A percentile compares a stretch with the other conserved stretches of the same genome.
Conservation (phyloP, 2,329 filamentous ascomycete species). For the Neopestalotiopsis clavispora region DNA sequence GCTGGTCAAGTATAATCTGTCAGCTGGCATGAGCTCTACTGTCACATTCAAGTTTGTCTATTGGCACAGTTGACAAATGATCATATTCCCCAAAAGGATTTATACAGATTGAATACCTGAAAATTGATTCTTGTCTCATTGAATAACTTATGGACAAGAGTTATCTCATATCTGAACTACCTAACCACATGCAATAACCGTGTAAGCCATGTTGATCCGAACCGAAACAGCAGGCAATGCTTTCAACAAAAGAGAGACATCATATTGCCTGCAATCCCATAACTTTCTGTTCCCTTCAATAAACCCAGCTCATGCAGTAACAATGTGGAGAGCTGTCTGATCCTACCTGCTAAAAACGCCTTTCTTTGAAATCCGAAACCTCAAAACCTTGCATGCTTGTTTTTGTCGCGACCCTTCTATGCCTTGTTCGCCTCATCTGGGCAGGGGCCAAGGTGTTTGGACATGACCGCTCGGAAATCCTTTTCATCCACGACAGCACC, state of each 20-base stretch:
- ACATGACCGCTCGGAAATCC: conserved; percentile 83
- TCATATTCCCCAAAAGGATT: not conserved
- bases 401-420: not conserved
- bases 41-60: not conserved
- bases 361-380: not conserved
- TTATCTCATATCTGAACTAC: not conserved
- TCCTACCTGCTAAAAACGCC: conserved; percentile 12
- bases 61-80: not conserved
- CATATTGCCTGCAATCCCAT: not conserved
- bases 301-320: not conserved
- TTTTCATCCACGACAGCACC: conserved; percentile 88
- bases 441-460: conserved; percentile 58
- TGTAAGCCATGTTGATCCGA: not conserved
- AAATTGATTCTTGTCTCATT: not conserved
- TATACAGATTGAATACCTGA: too few species aligned
- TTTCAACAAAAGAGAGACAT: not conserved
- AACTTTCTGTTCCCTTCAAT: not conserved
- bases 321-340: conserved; percentile 5
- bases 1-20: not conserved
- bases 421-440: not conserved
- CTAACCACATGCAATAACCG: not conserved
- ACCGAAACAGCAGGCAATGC: not conserved
- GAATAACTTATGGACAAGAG: not conserved
- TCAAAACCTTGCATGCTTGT: not conserved
- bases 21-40: not conserved